Percentiles rank a stretch among this genome's conserved stretches.
These are phyloP conservation scores for Monosporascus sp. DNA, from an alignment of 2,329 filamentous ascomycete genomes.

Conservation along the genomic window DNA sequence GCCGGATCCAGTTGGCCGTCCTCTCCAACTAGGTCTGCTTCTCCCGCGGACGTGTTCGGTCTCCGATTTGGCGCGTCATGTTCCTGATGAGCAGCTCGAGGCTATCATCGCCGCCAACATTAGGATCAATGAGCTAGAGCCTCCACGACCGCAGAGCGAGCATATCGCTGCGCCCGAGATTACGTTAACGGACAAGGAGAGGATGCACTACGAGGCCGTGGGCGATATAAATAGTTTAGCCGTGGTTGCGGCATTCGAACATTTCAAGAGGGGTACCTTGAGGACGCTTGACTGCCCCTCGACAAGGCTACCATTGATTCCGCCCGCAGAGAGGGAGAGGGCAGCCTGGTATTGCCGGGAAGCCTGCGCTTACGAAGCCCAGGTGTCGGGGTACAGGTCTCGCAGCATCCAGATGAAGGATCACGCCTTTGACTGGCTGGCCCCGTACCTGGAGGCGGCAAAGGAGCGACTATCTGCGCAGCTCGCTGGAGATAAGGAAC, in stretches of 20 bases:
- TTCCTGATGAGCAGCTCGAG: conserved; percentile 17
- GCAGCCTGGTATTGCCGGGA: conserved; percentile 20
- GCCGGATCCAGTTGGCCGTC: neutral
- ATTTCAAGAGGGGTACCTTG: conserved; percentile 12
- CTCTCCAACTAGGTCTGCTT: neutral
- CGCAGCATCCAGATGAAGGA: conserved; percentile 22
- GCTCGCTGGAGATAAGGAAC: conserved; percentile 1
- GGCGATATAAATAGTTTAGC: conserved; percentile 25
- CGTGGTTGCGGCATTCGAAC: conserved; percentile 21
- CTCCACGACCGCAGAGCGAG: neutral
- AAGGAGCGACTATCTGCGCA: conserved; percentile 14
- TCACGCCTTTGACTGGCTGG: conserved; percentile 24
- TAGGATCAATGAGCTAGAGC: conserved; percentile 5
- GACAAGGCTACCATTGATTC: neutral
- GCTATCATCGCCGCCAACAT: conserved; percentile 12
- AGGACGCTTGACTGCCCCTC: conserved; percentile 5
- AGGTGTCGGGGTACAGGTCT: conserved; percentile 16
- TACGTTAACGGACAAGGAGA: conserved; percentile 4
- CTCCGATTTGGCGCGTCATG: conserved; percentile 19
- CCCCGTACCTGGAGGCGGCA: conserved; percentile 12
- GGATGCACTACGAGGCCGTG: conserved; percentile 19
- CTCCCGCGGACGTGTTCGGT: conserved; percentile 5
- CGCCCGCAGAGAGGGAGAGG: conserved; percentile 1
- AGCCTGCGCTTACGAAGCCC: conserved; percentile 22
- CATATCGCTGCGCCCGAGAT: conserved; percentile 14